A percentile compares a stretch with the other conserved stretches of the same genome.
phyloP scores from a whole-genome alignment of 495 filamentous ascomycete species.

The Aspergillus campestris region DNA sequence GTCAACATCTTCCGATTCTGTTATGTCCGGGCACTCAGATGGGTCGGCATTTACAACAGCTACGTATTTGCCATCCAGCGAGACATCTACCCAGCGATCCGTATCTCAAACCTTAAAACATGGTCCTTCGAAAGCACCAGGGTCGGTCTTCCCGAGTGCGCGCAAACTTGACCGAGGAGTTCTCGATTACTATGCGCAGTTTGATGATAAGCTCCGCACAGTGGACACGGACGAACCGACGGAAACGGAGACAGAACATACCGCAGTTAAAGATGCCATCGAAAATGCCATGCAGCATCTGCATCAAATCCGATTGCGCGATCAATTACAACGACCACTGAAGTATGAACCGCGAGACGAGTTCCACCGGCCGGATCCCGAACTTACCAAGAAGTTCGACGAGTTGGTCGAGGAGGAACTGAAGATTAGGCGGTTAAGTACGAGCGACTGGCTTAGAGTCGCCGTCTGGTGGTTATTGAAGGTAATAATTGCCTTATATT shows the following conservation, averaged over 20 bases:
- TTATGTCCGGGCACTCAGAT: constrained; percentile 11
- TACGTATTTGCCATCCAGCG: constrained; percentile 5
- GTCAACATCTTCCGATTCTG: constrained; percentile 16
- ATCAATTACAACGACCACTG: constrained; percentile 22
- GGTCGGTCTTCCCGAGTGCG: background rate
- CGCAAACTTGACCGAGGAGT: constrained; percentile 2
- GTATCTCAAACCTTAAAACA: background rate
- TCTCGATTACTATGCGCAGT: constrained; percentile 1
- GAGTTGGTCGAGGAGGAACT: constrained; percentile 17
- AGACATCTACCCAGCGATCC: constrained; percentile 1
- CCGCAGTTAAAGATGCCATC: constrained; percentile 18
- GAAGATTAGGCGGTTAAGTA: constrained; percentile 17
- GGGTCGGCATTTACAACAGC: constrained; percentile 4
- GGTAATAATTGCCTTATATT: constrained; percentile 7
- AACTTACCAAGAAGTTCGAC: constrained; percentile 16
- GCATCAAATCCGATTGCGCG: constrained; percentile 18
- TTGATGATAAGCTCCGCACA: background rate
- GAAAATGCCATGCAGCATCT: constrained; percentile 25
- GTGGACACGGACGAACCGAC: background rate
- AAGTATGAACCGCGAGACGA: constrained; percentile 24
- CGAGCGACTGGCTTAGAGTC: constrained; percentile 31
- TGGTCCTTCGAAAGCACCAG: background rate
- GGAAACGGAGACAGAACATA: constrained; percentile 1
- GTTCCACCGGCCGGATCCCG: constrained; percentile 20
- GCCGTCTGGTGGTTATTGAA: constrained; percentile 43